phyloP scores from a whole-genome alignment of 306 rosid species.

The Cyamopsis tetragonoloba region DNA sequence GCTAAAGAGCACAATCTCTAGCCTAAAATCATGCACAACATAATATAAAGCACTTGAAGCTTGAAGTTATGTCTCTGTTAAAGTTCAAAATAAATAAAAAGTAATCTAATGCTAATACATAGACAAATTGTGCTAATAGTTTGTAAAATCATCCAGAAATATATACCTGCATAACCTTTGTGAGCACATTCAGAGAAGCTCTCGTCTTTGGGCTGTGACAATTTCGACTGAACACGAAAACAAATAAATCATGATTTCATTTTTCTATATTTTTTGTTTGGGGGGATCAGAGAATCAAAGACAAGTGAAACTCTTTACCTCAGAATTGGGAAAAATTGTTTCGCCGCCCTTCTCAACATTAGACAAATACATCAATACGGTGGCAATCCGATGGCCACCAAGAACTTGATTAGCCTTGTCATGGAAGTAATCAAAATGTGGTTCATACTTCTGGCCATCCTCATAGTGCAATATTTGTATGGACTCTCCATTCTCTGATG shows the following conservation, averaged over 20 bases:
- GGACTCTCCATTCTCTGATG: constrained; percentile 86
- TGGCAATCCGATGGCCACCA: constrained; percentile 95
- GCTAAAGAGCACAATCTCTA: background rate
- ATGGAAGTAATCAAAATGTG: constrained; percentile 85
- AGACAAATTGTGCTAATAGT: background rate
- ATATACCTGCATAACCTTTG: constrained; percentile 78
- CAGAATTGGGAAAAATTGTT: constrained; percentile 74
- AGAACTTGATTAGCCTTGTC: constrained; percentile 67
- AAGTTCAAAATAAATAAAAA: background rate
- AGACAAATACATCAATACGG: constrained; percentile 93
- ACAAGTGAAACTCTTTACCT: constrained; percentile 43
- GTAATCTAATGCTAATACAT: background rate
- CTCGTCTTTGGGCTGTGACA: constrained; percentile 48
- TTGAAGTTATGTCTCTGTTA: constrained; percentile 11
- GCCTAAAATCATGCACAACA: background rate
- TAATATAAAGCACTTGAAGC: background rate
- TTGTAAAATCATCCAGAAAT: background rate
- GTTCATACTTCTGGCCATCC: constrained; percentile 85
- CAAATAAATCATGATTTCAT: constrained; percentile 1
- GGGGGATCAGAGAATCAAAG: background rate
- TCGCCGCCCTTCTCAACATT: constrained; percentile 88
- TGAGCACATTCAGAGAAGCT: constrained; percentile 71
- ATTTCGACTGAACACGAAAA: constrained; percentile 41
- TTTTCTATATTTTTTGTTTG: background rate
- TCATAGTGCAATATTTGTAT: constrained; percentile 84